These are phyloP conservation scores for Hypoxylon subgilvum DNA, from an alignment of 495 filamentous ascomycete genomes.

Conservation along the genomic window DNA sequence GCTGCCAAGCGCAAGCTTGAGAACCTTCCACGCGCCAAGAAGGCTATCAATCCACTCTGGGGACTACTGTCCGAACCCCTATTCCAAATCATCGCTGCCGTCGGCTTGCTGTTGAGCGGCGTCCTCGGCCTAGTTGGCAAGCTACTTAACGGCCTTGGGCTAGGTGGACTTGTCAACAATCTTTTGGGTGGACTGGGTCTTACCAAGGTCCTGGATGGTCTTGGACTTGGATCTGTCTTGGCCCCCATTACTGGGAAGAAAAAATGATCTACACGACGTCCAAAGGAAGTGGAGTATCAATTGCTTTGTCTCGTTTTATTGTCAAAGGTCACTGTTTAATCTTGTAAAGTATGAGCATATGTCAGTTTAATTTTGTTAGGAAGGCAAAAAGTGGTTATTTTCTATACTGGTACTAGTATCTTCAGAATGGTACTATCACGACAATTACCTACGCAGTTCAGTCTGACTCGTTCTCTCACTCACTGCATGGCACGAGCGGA, in stretches of 20 bases:
- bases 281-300: background rate
- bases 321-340: background rate
- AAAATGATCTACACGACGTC: slow-evolving; percentile 33
- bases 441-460: no score
- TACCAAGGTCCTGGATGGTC: slow-evolving; percentile 72
- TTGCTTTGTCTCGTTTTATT: background rate
- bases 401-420: background rate
- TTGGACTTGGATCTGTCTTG: slow-evolving; percentile 70
- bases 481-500: no score
- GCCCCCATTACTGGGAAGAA: slow-evolving; percentile 61
- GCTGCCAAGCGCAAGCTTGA: slow-evolving; percentile 83
- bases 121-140: slow-evolving; percentile 82
- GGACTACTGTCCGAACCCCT: slow-evolving; percentile 80
- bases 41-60: slow-evolving; percentile 89
- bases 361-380: slow-evolving; percentile 1
- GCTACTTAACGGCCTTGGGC: slow-evolving; percentile 77
- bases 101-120: slow-evolving; percentile 81
- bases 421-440: slow-evolving; percentile 8
- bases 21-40: slow-evolving; percentile 93
- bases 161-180: slow-evolving; percentile 79
- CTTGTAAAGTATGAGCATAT: background rate
- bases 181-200: slow-evolving; percentile 81
- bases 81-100: slow-evolving; percentile 91
- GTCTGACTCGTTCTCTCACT: no score
- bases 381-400: slow-evolving; percentile 1